Conservation (phyloP, 805 yeast species). For the Martiniozyma abietophila region DNA sequence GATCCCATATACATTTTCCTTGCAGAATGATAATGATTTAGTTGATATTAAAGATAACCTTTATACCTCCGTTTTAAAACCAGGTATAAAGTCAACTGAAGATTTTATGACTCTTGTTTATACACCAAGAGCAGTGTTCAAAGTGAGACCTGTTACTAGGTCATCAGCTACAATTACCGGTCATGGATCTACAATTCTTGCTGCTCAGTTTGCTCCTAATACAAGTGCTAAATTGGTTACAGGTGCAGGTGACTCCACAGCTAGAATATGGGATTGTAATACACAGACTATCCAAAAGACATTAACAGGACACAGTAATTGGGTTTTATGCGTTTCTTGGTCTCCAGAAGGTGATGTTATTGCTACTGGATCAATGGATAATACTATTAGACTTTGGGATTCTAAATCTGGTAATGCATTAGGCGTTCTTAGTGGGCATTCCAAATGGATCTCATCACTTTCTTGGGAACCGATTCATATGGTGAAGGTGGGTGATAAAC, state of each 20-base stretch:
- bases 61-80: slow-evolving; percentile 74
- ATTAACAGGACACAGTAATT: slow-evolving; percentile 75
- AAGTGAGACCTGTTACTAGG: slow-evolving; percentile 84
- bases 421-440: slow-evolving; percentile 67
- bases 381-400: slow-evolving; percentile 83
- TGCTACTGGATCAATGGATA: slow-evolving; percentile 96
- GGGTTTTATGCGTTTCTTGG: slow-evolving; percentile 90
- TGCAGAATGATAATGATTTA: slow-evolving; percentile 42
- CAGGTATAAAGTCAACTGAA: slow-evolving; percentile 83
- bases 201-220: slow-evolving; percentile 90
- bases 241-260: slow-evolving; percentile 95
- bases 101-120: slow-evolving; percentile 85
- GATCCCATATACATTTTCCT: slow-evolving; percentile 80
- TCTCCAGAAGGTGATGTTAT: slow-evolving; percentile 85
- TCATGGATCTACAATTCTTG: slow-evolving; percentile 87
- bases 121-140: slow-evolving; percentile 92
- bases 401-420: slow-evolving; percentile 60
- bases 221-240: slow-evolving; percentile 80
- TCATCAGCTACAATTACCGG: slow-evolving; percentile 91
- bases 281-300: slow-evolving; percentile 86
- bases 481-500: slow-evolving; percentile 52
- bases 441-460: slow-evolving; percentile 81
- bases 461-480: slow-evolving; percentile 93
- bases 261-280: slow-evolving; percentile 93
- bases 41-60: slow-evolving; percentile 73